Base-by-base conservation (phyloP, 2,329 filamentous ascomycete genomes). In the Pyrenochaeta sp. region DNA sequence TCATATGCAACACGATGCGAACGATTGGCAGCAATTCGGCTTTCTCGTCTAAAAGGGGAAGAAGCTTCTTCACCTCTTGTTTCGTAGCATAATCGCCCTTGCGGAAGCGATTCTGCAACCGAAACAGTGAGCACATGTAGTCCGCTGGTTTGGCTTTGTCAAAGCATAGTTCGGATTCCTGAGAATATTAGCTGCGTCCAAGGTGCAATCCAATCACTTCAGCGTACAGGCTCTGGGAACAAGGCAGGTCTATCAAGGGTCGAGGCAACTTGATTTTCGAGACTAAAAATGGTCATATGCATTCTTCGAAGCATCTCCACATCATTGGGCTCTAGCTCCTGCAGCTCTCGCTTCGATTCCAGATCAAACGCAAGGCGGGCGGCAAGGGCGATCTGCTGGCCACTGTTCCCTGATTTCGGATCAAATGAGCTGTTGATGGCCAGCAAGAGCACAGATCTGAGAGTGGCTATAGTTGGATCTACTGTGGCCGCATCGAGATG, bases 371-470 rank as follows among this genome's bases (percentile, higher is more conserved):
- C 63, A 11, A 71, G 53, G n/a, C 68, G 58, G 6, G 63, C 54
- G 3, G 68, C 66, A 31, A 70, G 64, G 7, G 67, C 68, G 22
- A 70, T 48, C 24, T 71, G 68, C 39, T 71, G 68, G 7, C 68
- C 66, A 21, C 67, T 60, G 20, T 71, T 70, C 2, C 68, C 68
- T 5, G 52, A 51, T 14, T 64, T 61, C 8, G 68, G 68, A 21
- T 71, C 66, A 27, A 71, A 70, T 6, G 63, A 52, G 41, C 65
- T 67, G 39, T 70, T 66, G 22, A 71, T 63, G 18, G 66, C 61
- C 17, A 71, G 63, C 7, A 71, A 36, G 7, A 69, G 38, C 11
- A 70, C 56, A 2, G 66, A 61, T 11, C 63, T 58, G 3, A 71
- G 55, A 0, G 67, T 68, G 8, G 58, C 56, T 19, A 69, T 61